Evolutionary conservation across 805 yeast species (phyloP), one percentile per base, ranked within the genome.

Genomic region (Saccharomyces paradoxus): DNA sequence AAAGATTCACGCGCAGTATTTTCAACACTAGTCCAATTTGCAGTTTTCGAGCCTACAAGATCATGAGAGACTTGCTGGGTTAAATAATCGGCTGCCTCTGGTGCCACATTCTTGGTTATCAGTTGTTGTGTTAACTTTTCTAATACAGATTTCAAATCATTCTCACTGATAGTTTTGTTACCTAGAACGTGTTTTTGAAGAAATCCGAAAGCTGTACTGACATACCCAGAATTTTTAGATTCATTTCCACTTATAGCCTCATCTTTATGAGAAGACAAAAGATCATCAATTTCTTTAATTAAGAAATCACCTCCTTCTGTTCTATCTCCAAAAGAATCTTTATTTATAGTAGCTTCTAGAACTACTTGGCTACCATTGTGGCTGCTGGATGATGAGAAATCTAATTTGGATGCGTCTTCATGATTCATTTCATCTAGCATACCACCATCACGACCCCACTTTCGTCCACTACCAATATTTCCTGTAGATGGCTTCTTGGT

Each of bases 101-200:
- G 94, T 2, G 97, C 94, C 31, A 92, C 94, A 63, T 92, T 92
- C 63, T 91, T 92, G 58, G 85, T 77, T 57, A 94, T 81, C 53
- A 92, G 74, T 62, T 89, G 95, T 55, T 87, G 86, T 53, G 81
- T 79, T 71, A 94, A 78, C 48, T 83, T 81, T 44, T 76, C 76
- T 24, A 87, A 72, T 1, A 89, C 83, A 47, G 83, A 81, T 41
- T 78, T 78, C 54, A 92, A 74, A 64, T 90, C 90, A 13, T 77
- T 78, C 31, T 79, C 77, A 1, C 82, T 77, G 46, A 87, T 77
- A 6, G 80, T 82, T 64, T 83, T 84, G 52, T 89, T 89, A 53
- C 94, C 92, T 50, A 86, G 74, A 51, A 81, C 67, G 61, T 80
- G 81, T 56, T 79, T 77, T 53, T 66, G 66, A 50, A 86, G 69